Base-by-base conservation (phyloP, 1,284 basidiomycete species). In the Sphaerobolus stellatus region DNA sequence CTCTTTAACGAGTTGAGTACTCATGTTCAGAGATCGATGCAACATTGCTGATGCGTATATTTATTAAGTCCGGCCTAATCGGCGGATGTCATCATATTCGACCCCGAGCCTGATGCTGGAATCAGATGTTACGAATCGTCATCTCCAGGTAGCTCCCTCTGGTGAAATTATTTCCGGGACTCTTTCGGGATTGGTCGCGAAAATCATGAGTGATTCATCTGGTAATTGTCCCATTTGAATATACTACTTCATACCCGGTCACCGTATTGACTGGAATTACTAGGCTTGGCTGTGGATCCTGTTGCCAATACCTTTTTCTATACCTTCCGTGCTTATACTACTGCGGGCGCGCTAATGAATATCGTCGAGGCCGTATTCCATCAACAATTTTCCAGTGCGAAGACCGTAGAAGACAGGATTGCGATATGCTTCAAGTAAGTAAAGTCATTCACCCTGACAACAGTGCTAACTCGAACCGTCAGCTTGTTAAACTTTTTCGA, bases 321-420 rank as follows among this genome's bases (percentile, higher is more conserved):
- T 29, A 47, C 27, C 7, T 47, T 47, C 27, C 45, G 45, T 47
- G 45, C 45, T 13, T 47, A 27, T 20, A 47, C 45, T 6, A 47
- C 45, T 7, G 22, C 45, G 18, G 45, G 29, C 14, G 29, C 29
- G 20, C 22, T 47, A 20, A 14, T 47, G 27, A 27, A 47, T 20
- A 47, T 27, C 7, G 9, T 47, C 11, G 45, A 47, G 45, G 11
- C 7, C 14, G 20, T 25, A 28, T 47, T 13, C 27, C n/a, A 47
- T 9, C 22, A 47, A 29, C 24, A 25, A 9, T 47, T 47, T 28
- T 47, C 45, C 11, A 7, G 29, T 13, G 45, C 45, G 14, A 29
- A 14, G 7, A 27, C 45, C 7, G 45, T 29, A 25, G 45, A 47
- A 29, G 45, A 20, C 27, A 20, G 45, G 7, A 47, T 47, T 29